Evolutionary conservation across 2,329 filamentous ascomycete species (phyloP).

Genomic region (Fusarium tjaetaba): DNA sequence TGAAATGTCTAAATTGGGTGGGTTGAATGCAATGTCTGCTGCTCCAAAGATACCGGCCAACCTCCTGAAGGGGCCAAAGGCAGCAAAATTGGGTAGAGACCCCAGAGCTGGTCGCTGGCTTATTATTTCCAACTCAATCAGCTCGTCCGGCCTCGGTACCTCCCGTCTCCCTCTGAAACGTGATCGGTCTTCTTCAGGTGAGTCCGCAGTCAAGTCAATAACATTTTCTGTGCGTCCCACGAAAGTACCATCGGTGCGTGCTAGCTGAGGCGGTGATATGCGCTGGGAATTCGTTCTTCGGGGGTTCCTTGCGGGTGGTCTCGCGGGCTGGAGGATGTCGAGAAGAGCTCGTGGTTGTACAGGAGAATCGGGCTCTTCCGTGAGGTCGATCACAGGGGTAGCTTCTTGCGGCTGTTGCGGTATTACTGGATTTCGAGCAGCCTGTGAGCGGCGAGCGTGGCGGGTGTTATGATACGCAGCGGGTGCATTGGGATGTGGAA

Average conservation of each 20-base stretch:
- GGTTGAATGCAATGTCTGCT: slow-evolving; percentile 36
- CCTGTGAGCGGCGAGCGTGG: slow-evolving; percentile 7
- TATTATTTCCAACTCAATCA: slow-evolving; percentile 44
- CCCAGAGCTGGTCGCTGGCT: slow-evolving; percentile 39
- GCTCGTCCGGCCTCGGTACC: slow-evolving; percentile 36
- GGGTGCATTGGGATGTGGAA: slow-evolving; percentile 27
- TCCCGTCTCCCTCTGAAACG: slow-evolving; percentile 22
- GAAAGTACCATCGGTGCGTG: slow-evolving; percentile 58
- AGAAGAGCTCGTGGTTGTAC: slow-evolving; percentile 48
- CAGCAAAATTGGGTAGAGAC: slow-evolving; percentile 31
- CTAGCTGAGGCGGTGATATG: slow-evolving; percentile 54
- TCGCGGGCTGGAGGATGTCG: slow-evolving; percentile 22
- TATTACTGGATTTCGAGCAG: background rate
- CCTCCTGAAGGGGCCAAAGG: slow-evolving; percentile 39
- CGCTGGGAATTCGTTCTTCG: slow-evolving; percentile 55
- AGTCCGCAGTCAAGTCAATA: slow-evolving; percentile 65
- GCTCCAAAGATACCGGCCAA: slow-evolving; percentile 42
- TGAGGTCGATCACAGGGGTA: slow-evolving; percentile 59
- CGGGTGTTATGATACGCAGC: slow-evolving; percentile 15
- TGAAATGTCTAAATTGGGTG: slow-evolving; percentile 39
- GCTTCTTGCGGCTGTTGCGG: slow-evolving; percentile 24
- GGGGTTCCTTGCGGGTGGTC: slow-evolving; percentile 48
- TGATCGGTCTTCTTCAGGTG: slow-evolving; percentile 48
- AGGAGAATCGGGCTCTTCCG: slow-evolving; percentile 61
- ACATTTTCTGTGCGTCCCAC: slow-evolving; percentile 49